These are phyloP conservation scores for Kockiozyma suomiensis DNA, from an alignment of 805 yeast species.

Conservation along the genomic window DNA sequence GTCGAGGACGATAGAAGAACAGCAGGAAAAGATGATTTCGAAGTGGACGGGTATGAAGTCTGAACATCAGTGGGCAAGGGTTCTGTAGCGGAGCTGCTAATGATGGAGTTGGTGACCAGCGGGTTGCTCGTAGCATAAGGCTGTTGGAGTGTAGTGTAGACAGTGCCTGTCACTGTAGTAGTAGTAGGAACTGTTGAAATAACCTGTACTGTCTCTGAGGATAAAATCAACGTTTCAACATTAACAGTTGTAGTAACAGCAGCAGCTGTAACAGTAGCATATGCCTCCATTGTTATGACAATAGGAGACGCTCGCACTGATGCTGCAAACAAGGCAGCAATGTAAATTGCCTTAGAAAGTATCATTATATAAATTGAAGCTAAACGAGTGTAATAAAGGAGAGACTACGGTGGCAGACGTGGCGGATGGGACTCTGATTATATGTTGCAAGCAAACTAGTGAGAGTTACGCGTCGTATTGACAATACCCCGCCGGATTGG, in stretches of 20 bases:
- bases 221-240: slow-evolving; percentile 1
- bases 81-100: neutral
- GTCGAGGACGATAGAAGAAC: neutral
- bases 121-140: slow-evolving; percentile 16
- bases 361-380: neutral
- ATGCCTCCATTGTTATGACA: slow-evolving; percentile 1
- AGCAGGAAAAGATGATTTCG: neutral
- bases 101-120: slow-evolving; percentile 2
- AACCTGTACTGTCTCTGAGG: slow-evolving; percentile 18
- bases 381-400: neutral
- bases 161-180: slow-evolving; percentile 15
- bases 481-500: neutral
- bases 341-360: neutral
- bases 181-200: neutral
- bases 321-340: neutral
- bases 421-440: neutral
- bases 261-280: slow-evolving; percentile 6
- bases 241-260: slow-evolving; percentile 4
- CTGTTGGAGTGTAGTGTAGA: slow-evolving; percentile 9
- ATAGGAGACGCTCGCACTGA: slow-evolving; percentile 3
- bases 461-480: neutral
- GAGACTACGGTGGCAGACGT: neutral
- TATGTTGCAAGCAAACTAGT: neutral
- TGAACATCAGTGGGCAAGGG: slow-evolving; percentile 6
- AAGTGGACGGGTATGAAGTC: slow-evolving; percentile 3